phyloP scores from a whole-genome alignment of 2,329 filamentous ascomycete genomes.

The Cryoendolithus antarcticus region DNA sequence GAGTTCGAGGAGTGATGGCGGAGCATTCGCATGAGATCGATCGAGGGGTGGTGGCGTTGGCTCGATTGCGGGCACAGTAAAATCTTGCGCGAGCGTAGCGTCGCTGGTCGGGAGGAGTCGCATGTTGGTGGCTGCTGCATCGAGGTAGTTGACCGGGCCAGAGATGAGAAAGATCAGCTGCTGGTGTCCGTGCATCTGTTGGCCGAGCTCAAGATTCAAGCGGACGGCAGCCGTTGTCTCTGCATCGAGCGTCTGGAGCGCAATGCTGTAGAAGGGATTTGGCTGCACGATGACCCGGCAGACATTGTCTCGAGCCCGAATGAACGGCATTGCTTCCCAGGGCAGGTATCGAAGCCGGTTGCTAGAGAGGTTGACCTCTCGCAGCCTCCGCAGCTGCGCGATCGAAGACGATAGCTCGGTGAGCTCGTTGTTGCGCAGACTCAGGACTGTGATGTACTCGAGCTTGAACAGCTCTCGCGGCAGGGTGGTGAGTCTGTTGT shows the following conservation, averaged over 20 bases:
- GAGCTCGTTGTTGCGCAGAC: slow-evolving; percentile 52
- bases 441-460: slow-evolving; percentile 52
- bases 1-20: slow-evolving; percentile 26
- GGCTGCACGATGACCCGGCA: slow-evolving; percentile 45
- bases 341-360: slow-evolving; percentile 52
- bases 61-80: too few relatives aligned
- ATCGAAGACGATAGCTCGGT: slow-evolving; percentile 49
- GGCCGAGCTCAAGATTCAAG: background rate
- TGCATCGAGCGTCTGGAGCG: slow-evolving; percentile 1
- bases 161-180: slow-evolving; percentile 21
- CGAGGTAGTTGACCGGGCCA: slow-evolving; percentile 13
- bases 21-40: background rate
- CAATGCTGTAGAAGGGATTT: slow-evolving; percentile 46
- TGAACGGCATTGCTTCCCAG: slow-evolving; percentile 47
- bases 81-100: too few relatives aligned
- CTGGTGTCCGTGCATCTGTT: background rate
- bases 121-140: too few relatives aligned
- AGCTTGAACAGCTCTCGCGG: slow-evolving; percentile 52
- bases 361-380: slow-evolving; percentile 52
- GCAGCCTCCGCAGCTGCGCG: slow-evolving; percentile 44
- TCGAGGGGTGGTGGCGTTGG: too few relatives aligned
- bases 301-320: slow-evolving; percentile 35
- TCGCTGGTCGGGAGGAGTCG: too few relatives aligned
- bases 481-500: slow-evolving; percentile 44
- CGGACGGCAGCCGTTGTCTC: background rate